Conservation (phyloP, 2,329 filamentous ascomycete genomes). For the Colletotrichum filicis region DNA sequence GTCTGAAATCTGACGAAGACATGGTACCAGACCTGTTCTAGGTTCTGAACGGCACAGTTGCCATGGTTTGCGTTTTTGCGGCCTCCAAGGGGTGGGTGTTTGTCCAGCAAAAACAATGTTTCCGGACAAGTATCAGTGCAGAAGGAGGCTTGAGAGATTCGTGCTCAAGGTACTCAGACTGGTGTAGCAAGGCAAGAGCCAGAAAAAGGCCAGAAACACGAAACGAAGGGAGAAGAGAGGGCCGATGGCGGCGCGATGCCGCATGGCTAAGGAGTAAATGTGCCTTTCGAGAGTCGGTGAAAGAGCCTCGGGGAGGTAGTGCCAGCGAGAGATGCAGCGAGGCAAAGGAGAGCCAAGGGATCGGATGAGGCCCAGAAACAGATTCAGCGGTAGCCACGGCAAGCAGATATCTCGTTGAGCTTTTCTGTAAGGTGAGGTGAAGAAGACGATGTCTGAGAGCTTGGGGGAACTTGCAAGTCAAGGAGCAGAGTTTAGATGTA, state of each 20-base stretch:
- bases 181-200: neutral
- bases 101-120: conserved; percentile 26
- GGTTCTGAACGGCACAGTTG: neutral
- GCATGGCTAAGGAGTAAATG: neutral
- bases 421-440: neutral
- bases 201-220: neutral
- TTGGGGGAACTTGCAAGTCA: neutral
- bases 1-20: neutral
- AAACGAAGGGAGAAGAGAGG: neutral
- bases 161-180: neutral
- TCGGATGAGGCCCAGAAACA: neutral
- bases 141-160: neutral
- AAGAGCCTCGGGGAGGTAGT: neutral
- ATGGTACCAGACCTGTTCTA: neutral
- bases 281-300: neutral
- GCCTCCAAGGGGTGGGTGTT: neutral
- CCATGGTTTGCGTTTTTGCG: conserved; percentile 8
- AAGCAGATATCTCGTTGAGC: neutral
- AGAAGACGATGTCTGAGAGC: neutral
- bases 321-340: conserved; percentile 28
- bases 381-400: neutral
- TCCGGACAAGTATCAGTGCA: neutral
- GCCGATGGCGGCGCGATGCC: neutral
- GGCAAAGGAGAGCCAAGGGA: neutral
- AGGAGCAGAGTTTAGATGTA: neutral